A percentile compares a stretch with the other conserved stretches of the same genome.
Evolutionary conservation across 1,139 yeast species (phyloP).

Genomic region (Nakaseomyces sp.): DNA sequence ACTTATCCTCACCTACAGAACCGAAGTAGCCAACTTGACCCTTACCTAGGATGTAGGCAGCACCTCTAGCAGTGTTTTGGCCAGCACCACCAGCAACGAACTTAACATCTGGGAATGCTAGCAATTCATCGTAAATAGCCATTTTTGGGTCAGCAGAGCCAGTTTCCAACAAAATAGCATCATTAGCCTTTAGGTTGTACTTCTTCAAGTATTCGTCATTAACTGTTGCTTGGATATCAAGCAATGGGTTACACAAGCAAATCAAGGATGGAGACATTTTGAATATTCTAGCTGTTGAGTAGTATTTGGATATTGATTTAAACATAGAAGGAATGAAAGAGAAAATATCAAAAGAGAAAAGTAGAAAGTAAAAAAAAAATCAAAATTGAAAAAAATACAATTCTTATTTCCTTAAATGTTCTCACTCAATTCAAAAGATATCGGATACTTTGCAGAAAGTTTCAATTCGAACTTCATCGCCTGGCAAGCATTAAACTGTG

Average conservation of each 20-base stretch:
- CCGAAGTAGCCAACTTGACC: constrained; percentile 90
- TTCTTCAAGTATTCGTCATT: constrained; percentile 60
- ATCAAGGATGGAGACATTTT: constrained; percentile 44
- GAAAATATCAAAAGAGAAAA: background rate
- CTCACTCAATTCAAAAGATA: too few species aligned
- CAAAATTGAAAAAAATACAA: background rate
- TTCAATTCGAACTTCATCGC: too few species aligned
- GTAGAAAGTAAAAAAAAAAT: background rate
- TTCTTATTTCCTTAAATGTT: too few species aligned
- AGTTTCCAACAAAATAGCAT: constrained; percentile 81
- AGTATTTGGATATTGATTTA: constrained; percentile 6
- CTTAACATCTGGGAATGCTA: constrained; percentile 52
- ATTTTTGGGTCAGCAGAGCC: constrained; percentile 54
- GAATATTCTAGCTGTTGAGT: constrained; percentile 9
- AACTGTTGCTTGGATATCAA: constrained; percentile 82
- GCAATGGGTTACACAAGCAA: constrained; percentile 72
- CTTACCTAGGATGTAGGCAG: constrained; percentile 80
- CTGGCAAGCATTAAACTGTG: too few species aligned
- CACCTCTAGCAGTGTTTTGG: constrained; percentile 98
- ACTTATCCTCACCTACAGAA: constrained; percentile 88
- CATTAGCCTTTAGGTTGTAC: constrained; percentile 81
- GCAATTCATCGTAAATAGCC: constrained; percentile 76
- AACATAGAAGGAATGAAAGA: background rate
- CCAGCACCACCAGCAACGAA: constrained; percentile 99
- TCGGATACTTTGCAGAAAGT: too few species aligned